These are phyloP conservation scores for Teunomyces aglyptinius DNA, from an alignment of 805 yeast species.

Conservation along the genomic window DNA sequence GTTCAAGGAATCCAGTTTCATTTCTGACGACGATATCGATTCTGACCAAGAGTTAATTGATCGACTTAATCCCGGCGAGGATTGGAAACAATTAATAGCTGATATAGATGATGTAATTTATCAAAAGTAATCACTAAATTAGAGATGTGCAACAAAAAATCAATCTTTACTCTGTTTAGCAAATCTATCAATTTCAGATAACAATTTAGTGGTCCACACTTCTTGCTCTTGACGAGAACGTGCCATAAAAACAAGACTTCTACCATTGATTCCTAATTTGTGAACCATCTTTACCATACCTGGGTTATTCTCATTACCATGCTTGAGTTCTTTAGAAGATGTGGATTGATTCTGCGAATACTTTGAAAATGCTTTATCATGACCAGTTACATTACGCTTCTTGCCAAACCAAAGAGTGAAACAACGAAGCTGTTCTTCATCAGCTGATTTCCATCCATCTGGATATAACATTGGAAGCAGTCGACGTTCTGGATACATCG, in stretches of 20 bases:
- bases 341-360: slow-evolving; percentile 5
- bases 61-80: slow-evolving; percentile 5
- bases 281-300: slow-evolving; percentile 45
- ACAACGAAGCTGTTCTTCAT: slow-evolving; percentile 70
- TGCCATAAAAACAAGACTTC: slow-evolving; percentile 72
- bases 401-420: slow-evolving; percentile 84
- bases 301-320: slow-evolving; percentile 30
- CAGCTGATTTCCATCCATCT: slow-evolving; percentile 84
- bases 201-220: slow-evolving; percentile 62
- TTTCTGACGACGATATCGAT: slow-evolving; percentile 14
- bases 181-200: slow-evolving; percentile 46
- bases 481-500: slow-evolving; percentile 51
- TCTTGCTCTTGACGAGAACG: slow-evolving; percentile 81
- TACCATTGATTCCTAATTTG: slow-evolving; percentile 65
- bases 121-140: neutral
- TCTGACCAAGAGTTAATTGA: slow-evolving; percentile 22
- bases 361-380: slow-evolving; percentile 11
- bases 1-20: neutral
- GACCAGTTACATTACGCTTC: slow-evolving; percentile 43
- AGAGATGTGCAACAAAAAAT: neutral
- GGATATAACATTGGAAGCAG: slow-evolving; percentile 68
- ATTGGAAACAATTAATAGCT: slow-evolving; percentile 15
- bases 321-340: slow-evolving; percentile 4
- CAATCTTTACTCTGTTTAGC: slow-evolving; percentile 8
- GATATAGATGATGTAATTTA: slow-evolving; percentile 17